These are phyloP conservation scores for Helicostylum pulchrum DNA, from an alignment of 192 early-diverging fungal genomes.

Conservation along the genomic window DNA sequence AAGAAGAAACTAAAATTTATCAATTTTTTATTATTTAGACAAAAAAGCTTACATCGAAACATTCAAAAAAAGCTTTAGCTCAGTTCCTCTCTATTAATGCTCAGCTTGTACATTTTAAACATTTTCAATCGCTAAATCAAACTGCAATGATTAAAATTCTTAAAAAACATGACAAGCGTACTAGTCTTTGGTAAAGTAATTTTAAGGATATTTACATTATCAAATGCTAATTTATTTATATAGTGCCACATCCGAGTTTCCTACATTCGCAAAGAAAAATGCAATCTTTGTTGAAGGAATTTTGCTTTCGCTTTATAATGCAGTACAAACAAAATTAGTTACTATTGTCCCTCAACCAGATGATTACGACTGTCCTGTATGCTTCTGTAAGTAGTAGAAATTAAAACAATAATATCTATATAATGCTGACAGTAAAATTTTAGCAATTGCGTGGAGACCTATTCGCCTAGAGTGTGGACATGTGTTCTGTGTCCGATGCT, in stretches of 20 bases:
- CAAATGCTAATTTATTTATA: background rate
- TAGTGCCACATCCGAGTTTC: constrained; percentile 51
- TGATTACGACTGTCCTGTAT: constrained; percentile 81
- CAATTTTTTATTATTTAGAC: constrained; percentile 19
- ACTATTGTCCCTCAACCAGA: constrained; percentile 78
- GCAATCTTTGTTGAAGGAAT: constrained; percentile 52
- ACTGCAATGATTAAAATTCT: constrained; percentile 79
- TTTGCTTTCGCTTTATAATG: constrained; percentile 54
- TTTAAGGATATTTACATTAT: constrained; percentile 4
- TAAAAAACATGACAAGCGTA: constrained; percentile 90
- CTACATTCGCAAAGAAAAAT: constrained; percentile 47
- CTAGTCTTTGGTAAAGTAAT: constrained; percentile 55
- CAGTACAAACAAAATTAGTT: constrained; percentile 60
- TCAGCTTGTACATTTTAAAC: constrained; percentile 64
- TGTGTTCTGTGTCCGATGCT: constrained; percentile 76
- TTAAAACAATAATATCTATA: background rate
- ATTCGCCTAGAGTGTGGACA: constrained; percentile 73
- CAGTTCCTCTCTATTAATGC: constrained; percentile 64
- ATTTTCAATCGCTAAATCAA: constrained; percentile 74
- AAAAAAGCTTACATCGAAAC: constrained; percentile 5
- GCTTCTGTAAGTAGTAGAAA: constrained; percentile 45
- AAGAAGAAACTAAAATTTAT: no score
- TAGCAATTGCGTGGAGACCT: constrained; percentile 72
- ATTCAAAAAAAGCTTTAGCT: constrained; percentile 39
- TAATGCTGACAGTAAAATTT: background rate